Base-by-base conservation (phyloP, 495 filamentous ascomycete genomes). In the Aspergillus heteromorphus region DNA sequence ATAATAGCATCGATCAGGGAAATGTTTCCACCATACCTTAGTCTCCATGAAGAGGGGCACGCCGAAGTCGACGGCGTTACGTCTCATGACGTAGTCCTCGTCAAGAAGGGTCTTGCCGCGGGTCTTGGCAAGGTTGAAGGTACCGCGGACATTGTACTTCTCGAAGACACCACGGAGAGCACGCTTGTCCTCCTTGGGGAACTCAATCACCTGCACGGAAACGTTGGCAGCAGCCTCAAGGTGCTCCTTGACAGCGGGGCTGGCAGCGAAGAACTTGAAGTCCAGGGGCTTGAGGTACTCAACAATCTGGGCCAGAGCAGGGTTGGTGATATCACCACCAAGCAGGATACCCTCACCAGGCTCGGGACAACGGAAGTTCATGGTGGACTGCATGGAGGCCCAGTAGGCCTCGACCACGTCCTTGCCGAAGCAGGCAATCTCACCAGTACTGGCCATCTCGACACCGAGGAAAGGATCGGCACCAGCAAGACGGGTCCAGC, bases 31-130 rank as follows among this genome's bases (percentile, higher is more conserved):
- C 73, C 86, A 78, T 78, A 96, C 92, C 88, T 93, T 95, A 18
- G 93, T 92, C 75, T 98, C 93, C 92, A 97, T 97, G 72, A 97
- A 98, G 56, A 97, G 77, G 34, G 93, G 93, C 19, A 97, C 91
- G 52, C 92, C 91, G 69, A 98, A 98, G 75, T 98, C 93, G 40
- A 98, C 95, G 14, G 92, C 93, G 66, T 98, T 96, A 62, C 95
- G 84, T 60, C 93, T 84, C 93, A 97, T 98, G 43, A 97, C 91
- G 60, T 98, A 98, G 74, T 97, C 92, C 58, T 92, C 91, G 67
- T 98, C 93, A 49, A 88, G 75, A 55, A 90, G 75, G 20, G 85
- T 92, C 78, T 91, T 90, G 51, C 83, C 93, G 59, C 92, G 79
- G 53, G 80, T 83, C 66, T 85, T 85, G 49, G 92, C 91, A 62